phyloP scores from a whole-genome alignment of 129 eudicot genomes.

The Mikania micrantha region DNA sequence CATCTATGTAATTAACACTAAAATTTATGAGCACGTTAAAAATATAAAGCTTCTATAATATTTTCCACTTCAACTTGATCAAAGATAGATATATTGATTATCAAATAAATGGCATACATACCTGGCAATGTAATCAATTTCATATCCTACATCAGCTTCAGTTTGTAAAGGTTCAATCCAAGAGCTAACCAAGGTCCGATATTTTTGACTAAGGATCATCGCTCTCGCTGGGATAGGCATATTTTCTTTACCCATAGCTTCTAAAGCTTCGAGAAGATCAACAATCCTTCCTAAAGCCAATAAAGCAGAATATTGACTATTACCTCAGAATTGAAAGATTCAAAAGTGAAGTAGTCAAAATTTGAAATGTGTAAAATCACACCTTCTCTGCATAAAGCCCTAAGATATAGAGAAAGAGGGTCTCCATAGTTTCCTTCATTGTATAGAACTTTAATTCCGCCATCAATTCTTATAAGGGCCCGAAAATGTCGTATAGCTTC shows the following conservation, averaged over 20 bases:
- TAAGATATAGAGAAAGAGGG: slow-evolving; percentile 93
- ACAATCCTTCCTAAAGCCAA: slow-evolving; percentile 64
- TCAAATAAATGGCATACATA: background rate
- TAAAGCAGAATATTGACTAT: background rate
- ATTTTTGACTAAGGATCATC: slow-evolving; percentile 86
- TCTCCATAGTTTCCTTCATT: slow-evolving; percentile 79
- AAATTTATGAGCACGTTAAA: too few relatives aligned
- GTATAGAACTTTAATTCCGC: slow-evolving; percentile 68
- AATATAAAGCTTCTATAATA: background rate
- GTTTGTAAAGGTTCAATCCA: slow-evolving; percentile 98
- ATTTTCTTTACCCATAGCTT: slow-evolving; percentile 81
- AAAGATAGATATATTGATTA: slow-evolving; percentile 1
- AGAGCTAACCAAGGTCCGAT: slow-evolving; percentile 90
- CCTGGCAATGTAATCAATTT: slow-evolving; percentile 94
- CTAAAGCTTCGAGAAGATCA: slow-evolving; percentile 85
- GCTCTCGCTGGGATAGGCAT: slow-evolving; percentile 88
- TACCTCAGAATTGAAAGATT: background rate
- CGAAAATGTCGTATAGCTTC: slow-evolving; percentile 98
- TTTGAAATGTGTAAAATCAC: background rate
- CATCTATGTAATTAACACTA: too few relatives aligned
- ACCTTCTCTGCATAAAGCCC: slow-evolving; percentile 94
- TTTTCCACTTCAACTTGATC: background rate
- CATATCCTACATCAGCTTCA: slow-evolving; percentile 94
- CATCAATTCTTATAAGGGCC: slow-evolving; percentile 59
- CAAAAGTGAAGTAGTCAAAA: background rate